Conservation (phyloP, 208 protist genomes). For the Crithidia sp. region DNA sequence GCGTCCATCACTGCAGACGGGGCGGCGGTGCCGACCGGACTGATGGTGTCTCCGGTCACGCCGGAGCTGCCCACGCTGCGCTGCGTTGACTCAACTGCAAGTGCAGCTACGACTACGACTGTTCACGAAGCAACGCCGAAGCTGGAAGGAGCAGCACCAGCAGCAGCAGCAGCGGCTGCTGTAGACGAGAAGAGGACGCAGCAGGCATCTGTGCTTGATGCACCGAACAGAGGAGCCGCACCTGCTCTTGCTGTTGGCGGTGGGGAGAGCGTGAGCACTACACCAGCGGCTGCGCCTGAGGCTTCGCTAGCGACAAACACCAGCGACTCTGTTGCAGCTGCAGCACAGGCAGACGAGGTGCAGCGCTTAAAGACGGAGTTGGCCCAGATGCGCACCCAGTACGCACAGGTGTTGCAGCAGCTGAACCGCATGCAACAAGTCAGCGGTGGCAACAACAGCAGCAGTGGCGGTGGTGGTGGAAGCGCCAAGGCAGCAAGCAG, state of each 20-base stretch:
- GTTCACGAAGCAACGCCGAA: too few relatives aligned
- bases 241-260: too few relatives aligned
- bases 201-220: too few relatives aligned
- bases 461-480: neutral
- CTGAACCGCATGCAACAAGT: constrained; percentile 19
- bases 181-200: too few relatives aligned
- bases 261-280: too few relatives aligned
- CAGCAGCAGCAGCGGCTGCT: too few relatives aligned
- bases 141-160: too few relatives aligned
- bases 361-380: constrained; percentile 26
- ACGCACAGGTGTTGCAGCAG: constrained; percentile 20
- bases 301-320: too few relatives aligned
- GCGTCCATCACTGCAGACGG: neutral
- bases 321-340: neutral
- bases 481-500: neutral
- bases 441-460: neutral
- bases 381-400: constrained; percentile 23
- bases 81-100: neutral
- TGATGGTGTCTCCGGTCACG: constrained; percentile 10
- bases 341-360: constrained; percentile 10
- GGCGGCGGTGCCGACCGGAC: neutral
- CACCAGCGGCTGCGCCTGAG: too few relatives aligned
- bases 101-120: too few relatives aligned
- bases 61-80: constrained; percentile 3
- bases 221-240: too few relatives aligned